A percentile compares a stretch with the other conserved stretches of the same genome.
Conservation (phyloP, 208 protist species). For the Acanthamoeba triangularis region DNA sequence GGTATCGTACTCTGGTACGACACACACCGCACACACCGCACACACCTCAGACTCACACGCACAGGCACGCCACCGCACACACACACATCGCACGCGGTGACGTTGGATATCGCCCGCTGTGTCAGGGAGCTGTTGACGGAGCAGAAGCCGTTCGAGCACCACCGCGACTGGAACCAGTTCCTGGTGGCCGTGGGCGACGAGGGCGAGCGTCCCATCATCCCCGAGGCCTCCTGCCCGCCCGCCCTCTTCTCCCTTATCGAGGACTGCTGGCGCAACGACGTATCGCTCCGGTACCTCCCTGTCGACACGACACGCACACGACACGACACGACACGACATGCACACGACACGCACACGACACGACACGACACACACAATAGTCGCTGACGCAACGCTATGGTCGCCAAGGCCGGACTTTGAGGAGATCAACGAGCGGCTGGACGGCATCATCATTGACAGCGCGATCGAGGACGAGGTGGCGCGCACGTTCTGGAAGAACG, state of each 20-base stretch:
- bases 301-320: background rate
- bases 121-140: slow-evolving; percentile 60
- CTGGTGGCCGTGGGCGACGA: slow-evolving; percentile 37
- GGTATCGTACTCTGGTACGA: slow-evolving; percentile 9
- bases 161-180: slow-evolving; percentile 53
- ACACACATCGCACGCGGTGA: too few species aligned
- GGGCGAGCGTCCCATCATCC: slow-evolving; percentile 69
- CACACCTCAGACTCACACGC: background rate
- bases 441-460: slow-evolving; percentile 22
- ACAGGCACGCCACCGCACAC: background rate
- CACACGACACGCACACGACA: background rate
- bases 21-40: background rate
- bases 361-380: background rate
- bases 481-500: slow-evolving; percentile 40
- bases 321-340: too few species aligned
- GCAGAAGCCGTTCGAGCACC: slow-evolving; percentile 61
- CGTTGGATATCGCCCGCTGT: too few species aligned
- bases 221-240: background rate
- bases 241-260: slow-evolving; percentile 56
- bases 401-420: slow-evolving; percentile 19
- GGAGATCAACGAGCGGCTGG: slow-evolving; percentile 63
- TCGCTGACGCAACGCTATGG: background rate
- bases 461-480: slow-evolving; percentile 15
- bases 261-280: slow-evolving; percentile 71
- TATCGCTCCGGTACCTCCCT: background rate